Conservation (phyloP, 2,329 filamentous ascomycete genomes). For the Byssochlamys sp. region DNA sequence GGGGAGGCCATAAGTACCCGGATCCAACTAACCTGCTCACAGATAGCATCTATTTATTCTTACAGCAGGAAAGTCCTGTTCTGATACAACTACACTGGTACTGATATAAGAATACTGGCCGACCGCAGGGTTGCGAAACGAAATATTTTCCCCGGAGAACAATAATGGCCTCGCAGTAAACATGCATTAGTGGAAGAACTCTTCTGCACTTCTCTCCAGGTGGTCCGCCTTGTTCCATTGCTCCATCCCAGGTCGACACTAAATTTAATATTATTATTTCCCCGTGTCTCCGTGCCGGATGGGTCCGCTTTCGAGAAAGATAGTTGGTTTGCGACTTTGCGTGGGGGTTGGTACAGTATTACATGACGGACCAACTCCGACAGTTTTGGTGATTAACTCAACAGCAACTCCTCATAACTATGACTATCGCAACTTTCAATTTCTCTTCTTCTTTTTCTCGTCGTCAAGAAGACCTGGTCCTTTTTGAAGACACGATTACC, state of each 20-base stretch:
- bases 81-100: no score
- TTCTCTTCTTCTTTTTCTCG: background rate
- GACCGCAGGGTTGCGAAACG: background rate
- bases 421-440: background rate
- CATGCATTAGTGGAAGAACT: background rate
- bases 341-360: background rate
- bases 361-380: constrained; percentile 10
- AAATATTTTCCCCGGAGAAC: background rate
- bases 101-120: no score
- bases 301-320: background rate
- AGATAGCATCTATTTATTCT: no score
- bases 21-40: no score
- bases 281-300: background rate
- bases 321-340: background rate
- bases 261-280: background rate
- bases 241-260: background rate
- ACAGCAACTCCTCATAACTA: background rate
- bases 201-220: background rate
- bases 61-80: no score
- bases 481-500: background rate
- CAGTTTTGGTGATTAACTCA: background rate
- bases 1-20: no score
- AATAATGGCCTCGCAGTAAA: background rate
- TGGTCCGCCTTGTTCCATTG: background rate
- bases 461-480: background rate